Evolutionary conservation across 148 eudicot species (phyloP), one percentile per base, ranked within the genome.

Genomic region (Rhododendron vialii): DNA sequence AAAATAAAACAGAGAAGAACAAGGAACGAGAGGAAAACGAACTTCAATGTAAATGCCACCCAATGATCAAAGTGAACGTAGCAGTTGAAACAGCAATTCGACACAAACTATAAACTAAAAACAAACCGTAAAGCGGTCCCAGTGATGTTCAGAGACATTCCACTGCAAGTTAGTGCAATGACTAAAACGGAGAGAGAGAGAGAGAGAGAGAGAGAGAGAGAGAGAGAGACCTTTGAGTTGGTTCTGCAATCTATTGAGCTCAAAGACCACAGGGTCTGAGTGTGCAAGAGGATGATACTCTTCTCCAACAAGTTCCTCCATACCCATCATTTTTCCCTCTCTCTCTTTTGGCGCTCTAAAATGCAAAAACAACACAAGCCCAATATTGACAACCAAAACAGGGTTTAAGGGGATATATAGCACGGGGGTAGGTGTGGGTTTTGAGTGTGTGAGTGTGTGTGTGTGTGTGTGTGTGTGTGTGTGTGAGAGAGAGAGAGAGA

Each of bases 241-340:
- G 84, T 93, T 91, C 81, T 94, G 96, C 86, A 95, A 85, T 26
- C 89, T 92, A 82, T 91, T 90, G 84, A 94, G 93, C 91, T 95
- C 99, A 10, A 92, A 88, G 61, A 92, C 92, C 82, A 93, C 28
- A 76, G 99, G 95, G 86, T 93, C 93, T 4, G 93, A 85, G 69
- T 90, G 92, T 91, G 91, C 83, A 86, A 91, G 82, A 85, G 88
- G 43, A 81, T 83, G 57, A 82, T 84, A 83, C 51, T 85, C 84
- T 82, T 85, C 89, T 57, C 82, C 83, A 41, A 78, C 86, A 80
- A 90, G 51, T 48, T 91, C 90, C 45, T 90, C 90, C 43, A 89
- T 79, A 18, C 90, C 88, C 86, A 82, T 48, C 93, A 93, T 89
- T 73, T 47, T 76, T 51, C 8, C 83, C 15, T 59, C 7, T 65